These are phyloP conservation scores for Pseudomassariella vexata DNA, from an alignment of 2,329 filamentous ascomycete species.

Conservation along the genomic window DNA sequence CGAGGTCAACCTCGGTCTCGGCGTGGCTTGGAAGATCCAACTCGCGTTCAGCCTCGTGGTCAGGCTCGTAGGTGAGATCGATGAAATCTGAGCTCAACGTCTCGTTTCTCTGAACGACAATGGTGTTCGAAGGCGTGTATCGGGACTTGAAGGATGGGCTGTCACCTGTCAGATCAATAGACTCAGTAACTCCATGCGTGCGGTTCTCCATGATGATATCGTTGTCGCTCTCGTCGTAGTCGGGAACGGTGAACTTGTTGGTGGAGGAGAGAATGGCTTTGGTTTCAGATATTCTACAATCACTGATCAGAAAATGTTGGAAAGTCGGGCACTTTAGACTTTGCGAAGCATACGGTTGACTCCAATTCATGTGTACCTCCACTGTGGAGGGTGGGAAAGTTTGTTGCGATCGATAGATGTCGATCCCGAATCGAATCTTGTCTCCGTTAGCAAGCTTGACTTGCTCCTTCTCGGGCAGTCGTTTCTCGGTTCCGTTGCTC, in stretches of 20 bases:
- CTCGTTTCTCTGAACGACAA: too few species aligned
- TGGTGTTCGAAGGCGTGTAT: too few species aligned
- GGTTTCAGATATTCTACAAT: too few species aligned
- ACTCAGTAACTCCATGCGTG: neutral
- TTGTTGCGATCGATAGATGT: constrained; percentile 29
- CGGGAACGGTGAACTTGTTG: constrained; percentile 4
- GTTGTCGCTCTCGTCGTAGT: constrained; percentile 2
- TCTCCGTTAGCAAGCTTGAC: constrained; percentile 27
- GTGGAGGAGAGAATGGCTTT: too few species aligned
- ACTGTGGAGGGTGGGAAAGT: constrained; percentile 33
- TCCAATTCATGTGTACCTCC: constrained; percentile 20
- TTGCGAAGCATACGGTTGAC: constrained; percentile 1
- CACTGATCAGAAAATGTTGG: too few species aligned
- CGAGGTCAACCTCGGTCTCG: too few species aligned
- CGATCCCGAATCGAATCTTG: constrained; percentile 30
- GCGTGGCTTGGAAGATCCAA: too few species aligned
- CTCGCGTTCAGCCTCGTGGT: too few species aligned
- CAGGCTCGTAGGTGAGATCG: constrained; percentile 4
- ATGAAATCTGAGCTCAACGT: constrained; percentile 1
- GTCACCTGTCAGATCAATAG: neutral
- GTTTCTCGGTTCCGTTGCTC: constrained; percentile 12
- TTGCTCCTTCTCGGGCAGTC: constrained; percentile 12
- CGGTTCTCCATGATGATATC: neutral
- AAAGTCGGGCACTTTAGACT: too few species aligned
- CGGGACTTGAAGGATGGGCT: too few species aligned